phyloP scores from a whole-genome alignment of 2,329 filamentous ascomycete genomes.

The Penicillium digitatum region DNA sequence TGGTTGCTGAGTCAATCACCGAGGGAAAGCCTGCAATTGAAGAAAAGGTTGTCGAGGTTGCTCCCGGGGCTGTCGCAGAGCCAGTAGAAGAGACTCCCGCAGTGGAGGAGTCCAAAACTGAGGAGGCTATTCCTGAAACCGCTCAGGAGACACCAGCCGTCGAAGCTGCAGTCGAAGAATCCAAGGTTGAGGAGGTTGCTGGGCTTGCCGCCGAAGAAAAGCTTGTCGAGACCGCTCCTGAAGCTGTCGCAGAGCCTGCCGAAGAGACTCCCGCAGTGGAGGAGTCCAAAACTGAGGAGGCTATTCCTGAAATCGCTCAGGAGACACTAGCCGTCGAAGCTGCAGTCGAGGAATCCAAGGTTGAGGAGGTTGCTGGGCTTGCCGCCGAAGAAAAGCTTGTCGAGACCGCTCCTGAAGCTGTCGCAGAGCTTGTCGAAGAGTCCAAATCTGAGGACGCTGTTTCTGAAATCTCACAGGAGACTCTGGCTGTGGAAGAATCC shows the following conservation, averaged over 20 bases:
- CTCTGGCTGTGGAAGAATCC: not conserved
- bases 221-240: conserved; percentile 1
- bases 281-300: not conserved
- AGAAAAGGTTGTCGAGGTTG: not conserved
- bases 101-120: not conserved
- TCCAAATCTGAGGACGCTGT: not conserved
- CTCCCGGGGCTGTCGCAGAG: too few relatives aligned
- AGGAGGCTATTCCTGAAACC: not conserved
- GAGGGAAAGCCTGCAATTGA: not conserved
- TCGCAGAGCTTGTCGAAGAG: conserved; percentile 1
- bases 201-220: conserved; percentile 2
- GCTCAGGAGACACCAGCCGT: not conserved
- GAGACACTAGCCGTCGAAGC: too few relatives aligned
- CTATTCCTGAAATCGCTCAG: conserved; percentile 3
- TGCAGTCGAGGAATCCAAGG: not conserved
- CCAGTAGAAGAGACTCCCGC: too few relatives aligned
- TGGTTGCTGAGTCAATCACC: not conserved
- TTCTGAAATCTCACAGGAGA: conserved; percentile 4
- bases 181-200: not conserved
- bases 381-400: not conserved
- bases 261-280: not conserved
- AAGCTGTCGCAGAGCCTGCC: not conserved
- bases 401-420: too few relatives aligned
- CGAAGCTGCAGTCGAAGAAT: conserved; percentile 2
- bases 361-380: not conserved